Evolutionary conservation across 2,329 filamentous ascomycete species (phyloP), one percentile per base, ranked within the genome.

Genomic region (Calonectria hongkongensis): DNA sequence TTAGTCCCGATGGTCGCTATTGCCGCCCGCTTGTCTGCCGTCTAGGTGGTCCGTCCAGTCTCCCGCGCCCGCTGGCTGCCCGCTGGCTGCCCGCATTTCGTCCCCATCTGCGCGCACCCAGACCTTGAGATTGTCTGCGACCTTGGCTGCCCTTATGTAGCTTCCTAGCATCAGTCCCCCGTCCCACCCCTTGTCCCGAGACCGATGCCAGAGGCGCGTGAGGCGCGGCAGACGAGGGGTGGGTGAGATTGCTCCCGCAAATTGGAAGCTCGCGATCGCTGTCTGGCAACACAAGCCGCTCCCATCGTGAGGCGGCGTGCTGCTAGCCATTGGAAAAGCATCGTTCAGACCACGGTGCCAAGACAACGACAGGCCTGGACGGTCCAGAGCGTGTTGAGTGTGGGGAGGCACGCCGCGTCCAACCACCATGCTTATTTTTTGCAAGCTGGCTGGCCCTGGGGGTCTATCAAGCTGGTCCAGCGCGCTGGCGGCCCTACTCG

Each of bases 281-380:
- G 70, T 70, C 27, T 39, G 64, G 64, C 70, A 71, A 48, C 67
- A 68, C 66, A 68, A 64, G 47, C 43, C 60, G 65, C 66, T 47
- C 68, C 43, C 54, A 79, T 79, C 76, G 74, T 76, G 78, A 79
- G 76, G 78, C 78, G 73, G 72, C 71, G 60, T 73, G 66, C 70
- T 76, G 65, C 60, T 71, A 75, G 50, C 70, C 70, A 77, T 79
- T 78, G 70, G 75, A 74, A 74, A 73, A 73, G 76, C 71, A 66
- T 65, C 63, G 54, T 66, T 67, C 54, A 33, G 66, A 63, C 73
- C 70, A 66, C 73, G 68, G 70, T 76, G 76, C 74, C 78, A 79
- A 79, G 73, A 30, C 63, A 68, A 56, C 71, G 50, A 65, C 64
- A 58, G 69, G 68, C 62, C 72, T 68, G 66, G 58, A 72, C 72